Evolutionary conservation across 2,329 filamentous ascomycete species (phyloP), one percentile per base, ranked within the genome.

Genomic region (Fusarium mangiferae): DNA sequence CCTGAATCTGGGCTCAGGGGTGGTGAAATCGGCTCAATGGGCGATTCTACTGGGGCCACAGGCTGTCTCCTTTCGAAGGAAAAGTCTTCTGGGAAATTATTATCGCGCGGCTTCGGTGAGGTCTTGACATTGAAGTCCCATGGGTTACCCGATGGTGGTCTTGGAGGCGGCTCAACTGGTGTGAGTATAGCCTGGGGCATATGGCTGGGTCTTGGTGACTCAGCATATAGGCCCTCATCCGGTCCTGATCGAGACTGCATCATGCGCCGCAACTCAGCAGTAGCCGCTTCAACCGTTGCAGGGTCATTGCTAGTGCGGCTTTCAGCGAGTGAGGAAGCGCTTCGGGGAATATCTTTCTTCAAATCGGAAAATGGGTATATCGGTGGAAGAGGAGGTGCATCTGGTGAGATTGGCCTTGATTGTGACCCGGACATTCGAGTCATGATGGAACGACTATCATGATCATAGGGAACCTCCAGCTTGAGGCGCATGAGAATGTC

Each of bases 401-500:
- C 74, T 28, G 78, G 77, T 2, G 77, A 76, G 18, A 71, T 74
- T n/a, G 78, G 80, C 36, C 80, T 78, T 22, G 81, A 82, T 48
- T 72, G 72, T 24, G 75, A 55, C 9, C 62, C 73, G 11, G 77
- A 77, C 48, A 77, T 74, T 48, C 77, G 73, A 46, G 77, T 78
- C 71, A 80, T 72, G 68, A 79, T 77, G 46, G 76, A 78, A 26
- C 78, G 78, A 26, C 69, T 58, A 39, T 76, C 74, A 66, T 80
- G 76, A 49, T 77, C 77, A 10, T 65, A 33, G 8, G 75, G 77
- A n/a, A 78, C 77, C 51, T 85, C 84, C 18, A 90, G 83, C 76
- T 86, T 89, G 85, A 90, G 87, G 55, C 87, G 83, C 79, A 86
- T 86, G 22, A 90, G 79, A 38, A 88, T 84, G 57, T 89, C 85